These are phyloP conservation scores for Parsonsia alboflavescens DNA, from an alignment of 257 asterid genomes.

Conservation along the genomic window DNA sequence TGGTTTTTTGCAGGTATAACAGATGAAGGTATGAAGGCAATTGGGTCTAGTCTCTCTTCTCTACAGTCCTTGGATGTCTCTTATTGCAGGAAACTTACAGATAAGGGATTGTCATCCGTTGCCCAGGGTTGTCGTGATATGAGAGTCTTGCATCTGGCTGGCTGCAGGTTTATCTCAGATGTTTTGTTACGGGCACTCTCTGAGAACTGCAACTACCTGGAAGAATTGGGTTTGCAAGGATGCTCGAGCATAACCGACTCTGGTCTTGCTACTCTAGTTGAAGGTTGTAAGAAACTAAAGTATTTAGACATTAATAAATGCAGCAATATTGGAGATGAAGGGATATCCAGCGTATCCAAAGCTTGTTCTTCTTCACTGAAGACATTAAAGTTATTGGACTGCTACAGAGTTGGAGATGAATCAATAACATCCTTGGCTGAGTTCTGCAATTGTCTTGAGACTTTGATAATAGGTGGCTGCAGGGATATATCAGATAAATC, in stretches of 20 bases:
- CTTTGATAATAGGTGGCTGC: constrained; percentile 81
- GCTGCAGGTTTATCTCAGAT: constrained; percentile 77
- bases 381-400: constrained; percentile 70
- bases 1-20: constrained; percentile 61
- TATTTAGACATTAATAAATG: constrained; percentile 74
- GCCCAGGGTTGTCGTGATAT: constrained; percentile 65
- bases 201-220: constrained; percentile 54
- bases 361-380: constrained; percentile 60
- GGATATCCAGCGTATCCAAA: constrained; percentile 49
- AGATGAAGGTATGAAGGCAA: constrained; percentile 61
- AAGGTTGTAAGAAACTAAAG: constrained; percentile 68
- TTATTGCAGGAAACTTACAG: constrained; percentile 80
- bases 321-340: constrained; percentile 66
- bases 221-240: constrained; percentile 70
- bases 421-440: constrained; percentile 54
- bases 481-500: constrained; percentile 62
- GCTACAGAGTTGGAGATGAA: constrained; percentile 70
- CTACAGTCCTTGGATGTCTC: constrained; percentile 77
- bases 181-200: constrained; percentile 58
- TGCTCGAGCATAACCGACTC: constrained; percentile 68
- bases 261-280: constrained; percentile 66
- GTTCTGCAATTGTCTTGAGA: constrained; percentile 60
- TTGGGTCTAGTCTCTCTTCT: constrained; percentile 58
- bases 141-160: constrained; percentile 56
- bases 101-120: constrained; percentile 71